Percentiles rank a stretch among this genome's conserved stretches.
Conservation (phyloP, 148 eudicot species). For the Simmondsia chinensis region DNA sequence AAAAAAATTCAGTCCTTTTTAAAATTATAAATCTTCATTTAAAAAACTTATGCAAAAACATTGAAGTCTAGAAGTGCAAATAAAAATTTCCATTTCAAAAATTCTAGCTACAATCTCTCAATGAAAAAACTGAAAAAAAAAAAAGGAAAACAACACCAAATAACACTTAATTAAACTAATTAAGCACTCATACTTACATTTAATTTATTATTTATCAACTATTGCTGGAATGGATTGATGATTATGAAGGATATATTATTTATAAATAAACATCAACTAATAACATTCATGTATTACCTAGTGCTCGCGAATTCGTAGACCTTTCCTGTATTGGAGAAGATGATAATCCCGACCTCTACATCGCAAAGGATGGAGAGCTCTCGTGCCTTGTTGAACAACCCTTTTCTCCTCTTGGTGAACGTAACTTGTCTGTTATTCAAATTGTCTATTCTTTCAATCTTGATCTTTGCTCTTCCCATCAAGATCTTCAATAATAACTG, state of each 20-base stretch:
- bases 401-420: constrained; percentile 48
- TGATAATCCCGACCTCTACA: constrained; percentile 41
- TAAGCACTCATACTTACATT: too few species aligned
- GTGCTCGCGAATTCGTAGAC: constrained; percentile 42
- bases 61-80: too few species aligned
- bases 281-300: constrained; percentile 18
- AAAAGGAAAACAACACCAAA: too few species aligned
- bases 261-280: neutral
- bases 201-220: too few species aligned
- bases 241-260: neutral
- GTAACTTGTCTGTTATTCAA: constrained; percentile 52
- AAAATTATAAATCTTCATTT: too few species aligned
- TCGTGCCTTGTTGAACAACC: constrained; percentile 51
- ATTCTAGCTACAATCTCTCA: too few species aligned
- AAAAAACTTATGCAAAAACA: too few species aligned
- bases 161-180: too few species aligned
- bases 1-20: too few species aligned
- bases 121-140: too few species aligned
- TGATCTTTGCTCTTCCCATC: constrained; percentile 57
- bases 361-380: constrained; percentile 52
- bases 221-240: neutral
- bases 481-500: too few species aligned
- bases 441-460: constrained; percentile 48
- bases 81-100: too few species aligned
- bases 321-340: constrained; percentile 46